These are phyloP conservation scores for Phanerochaete sordida DNA, from an alignment of 768 basidiomycete species.

Conservation along the genomic window DNA sequence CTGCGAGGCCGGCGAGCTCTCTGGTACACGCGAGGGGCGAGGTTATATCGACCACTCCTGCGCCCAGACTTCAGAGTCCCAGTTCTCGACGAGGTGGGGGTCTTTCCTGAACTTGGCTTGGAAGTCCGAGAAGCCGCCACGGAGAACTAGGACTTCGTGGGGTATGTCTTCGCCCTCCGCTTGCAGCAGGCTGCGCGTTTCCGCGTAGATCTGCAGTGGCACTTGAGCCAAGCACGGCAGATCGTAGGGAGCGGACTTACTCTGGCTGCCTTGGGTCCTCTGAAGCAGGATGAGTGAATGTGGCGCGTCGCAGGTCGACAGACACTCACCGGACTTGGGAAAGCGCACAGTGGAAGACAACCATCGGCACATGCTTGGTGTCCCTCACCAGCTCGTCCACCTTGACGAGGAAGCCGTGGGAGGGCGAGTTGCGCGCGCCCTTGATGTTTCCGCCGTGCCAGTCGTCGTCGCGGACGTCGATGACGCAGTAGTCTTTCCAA, in stretches of 20 bases:
- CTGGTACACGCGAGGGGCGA: not conserved
- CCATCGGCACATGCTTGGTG: slow-evolving; percentile 54
- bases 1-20: not conserved
- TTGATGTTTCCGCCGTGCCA: slow-evolving; percentile 78
- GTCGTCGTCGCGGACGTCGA: slow-evolving; percentile 87
- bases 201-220: slow-evolving; percentile 56
- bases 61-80: slow-evolving; percentile 65
- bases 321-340: slow-evolving; percentile 70
- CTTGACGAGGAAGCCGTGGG: slow-evolving; percentile 49
- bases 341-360: slow-evolving; percentile 78
- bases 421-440: slow-evolving; percentile 59
- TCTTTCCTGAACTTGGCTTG: slow-evolving; percentile 73
- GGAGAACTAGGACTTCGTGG: slow-evolving; percentile 63
- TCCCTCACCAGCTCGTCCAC: slow-evolving; percentile 58
- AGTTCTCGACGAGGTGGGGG: slow-evolving; percentile 70
- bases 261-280: slow-evolving; percentile 76
- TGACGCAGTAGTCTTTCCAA: slow-evolving; percentile 65
- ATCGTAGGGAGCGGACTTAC: slow-evolving; percentile 35
- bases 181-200: slow-evolving; percentile 48
- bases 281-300: slow-evolving; percentile 21
- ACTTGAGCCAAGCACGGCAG: slow-evolving; percentile 1
- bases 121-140: slow-evolving; percentile 71
- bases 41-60: slow-evolving; percentile 29
- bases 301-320: not conserved
- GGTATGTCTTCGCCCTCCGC: slow-evolving; percentile 38